These are phyloP conservation scores for Rhizopus delemar DNA, from an alignment of 371 early-diverging fungal species.

Conservation along the genomic window DNA sequence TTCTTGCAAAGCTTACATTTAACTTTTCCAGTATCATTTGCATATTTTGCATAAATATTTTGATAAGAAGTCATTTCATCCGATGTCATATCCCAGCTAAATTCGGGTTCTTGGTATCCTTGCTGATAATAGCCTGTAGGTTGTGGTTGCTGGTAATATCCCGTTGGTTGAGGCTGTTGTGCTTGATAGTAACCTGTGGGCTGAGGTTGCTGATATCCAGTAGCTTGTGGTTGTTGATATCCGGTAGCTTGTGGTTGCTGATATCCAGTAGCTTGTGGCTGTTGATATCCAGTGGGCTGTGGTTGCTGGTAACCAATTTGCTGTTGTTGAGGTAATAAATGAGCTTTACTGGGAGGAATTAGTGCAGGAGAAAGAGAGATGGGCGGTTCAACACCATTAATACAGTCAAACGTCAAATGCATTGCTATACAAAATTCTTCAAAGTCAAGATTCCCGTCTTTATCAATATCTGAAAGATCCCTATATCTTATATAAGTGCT, in stretches of 20 bases:
- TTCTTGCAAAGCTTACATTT: conserved; percentile 44
- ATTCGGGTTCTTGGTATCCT: conserved; percentile 46
- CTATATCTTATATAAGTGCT: conserved; percentile 28
- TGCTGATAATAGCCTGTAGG: conserved; percentile 39
- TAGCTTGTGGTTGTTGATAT: conserved; percentile 42
- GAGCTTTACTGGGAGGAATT: conserved; percentile 30
- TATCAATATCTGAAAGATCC: conserved; percentile 87
- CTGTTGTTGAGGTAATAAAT: conserved; percentile 24
- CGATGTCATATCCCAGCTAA: conserved; percentile 76
- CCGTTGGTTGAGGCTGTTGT: conserved; percentile 35
- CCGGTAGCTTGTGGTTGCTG: conserved; percentile 43
- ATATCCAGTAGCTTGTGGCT: conserved; percentile 25
- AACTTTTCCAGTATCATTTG: conserved; percentile 63
- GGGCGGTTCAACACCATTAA: conserved; percentile 60
- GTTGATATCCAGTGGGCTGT: conserved; percentile 24
- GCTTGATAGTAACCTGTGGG: conserved; percentile 26
- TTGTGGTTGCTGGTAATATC: conserved; percentile 36
- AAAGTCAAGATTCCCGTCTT: conserved; percentile 85
- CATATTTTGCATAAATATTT: conserved; percentile 61
- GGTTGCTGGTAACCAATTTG: conserved; percentile 34
- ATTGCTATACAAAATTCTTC: conserved; percentile 90
- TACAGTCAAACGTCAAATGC: conserved; percentile 72
- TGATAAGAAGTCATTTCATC: conserved; percentile 71
- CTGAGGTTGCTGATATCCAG: conserved; percentile 36
- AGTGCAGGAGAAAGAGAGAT: conserved; percentile 36